Evolutionary conservation across 2,329 filamentous ascomycete species (phyloP), one percentile per base, ranked within the genome.

Genomic region (Aspergillus novofumigatus): DNA sequence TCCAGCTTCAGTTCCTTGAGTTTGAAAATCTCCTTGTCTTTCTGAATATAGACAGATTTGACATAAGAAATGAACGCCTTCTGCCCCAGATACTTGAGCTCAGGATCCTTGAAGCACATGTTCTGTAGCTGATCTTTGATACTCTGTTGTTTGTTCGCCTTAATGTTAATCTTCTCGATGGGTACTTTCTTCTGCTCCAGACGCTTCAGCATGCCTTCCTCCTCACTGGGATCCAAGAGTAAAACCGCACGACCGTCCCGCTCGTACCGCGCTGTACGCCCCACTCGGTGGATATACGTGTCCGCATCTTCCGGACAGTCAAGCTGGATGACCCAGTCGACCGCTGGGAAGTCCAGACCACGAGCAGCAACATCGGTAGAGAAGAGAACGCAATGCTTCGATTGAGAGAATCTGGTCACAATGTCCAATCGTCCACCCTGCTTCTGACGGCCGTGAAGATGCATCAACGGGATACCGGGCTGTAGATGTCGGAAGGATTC

Each of bases 261-360:
- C 67, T 97, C 88, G 72, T 95, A 97, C 23, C 93, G 85, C n/a
- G 94, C 94, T 20, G 94, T 97, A 29, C 94, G 86, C 1, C 94
- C 94, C 4, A 97, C 93, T 58, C 94, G 86, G 75, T 99, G 94
- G 65, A 99, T 97, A 69, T 99, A 99, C 0, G 94, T 99, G 68
- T 97, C 94, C 3, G 90, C 89, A 72, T 99, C 93, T 73, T 99
- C 94, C 0, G 94, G 94, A 64, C 91, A 96, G 72, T 99, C 94
- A n/a, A 91, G 83, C 71, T 99, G 94, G n/a, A 99, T 91, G 4
- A 99, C 94, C 89, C 94, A 99, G 72, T 99, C 94, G 0, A 99
- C 94, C 3, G 92, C 88, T 0, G 94, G 94, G 70, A 99, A 97
- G 73, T 99, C 94, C 11, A 99, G 83, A 62, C 94, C 94, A 73